A percentile compares a stretch with the other conserved stretches of the same genome.
Conservation (phyloP, 441 rosid species). For the Populus tomentosa region DNA sequence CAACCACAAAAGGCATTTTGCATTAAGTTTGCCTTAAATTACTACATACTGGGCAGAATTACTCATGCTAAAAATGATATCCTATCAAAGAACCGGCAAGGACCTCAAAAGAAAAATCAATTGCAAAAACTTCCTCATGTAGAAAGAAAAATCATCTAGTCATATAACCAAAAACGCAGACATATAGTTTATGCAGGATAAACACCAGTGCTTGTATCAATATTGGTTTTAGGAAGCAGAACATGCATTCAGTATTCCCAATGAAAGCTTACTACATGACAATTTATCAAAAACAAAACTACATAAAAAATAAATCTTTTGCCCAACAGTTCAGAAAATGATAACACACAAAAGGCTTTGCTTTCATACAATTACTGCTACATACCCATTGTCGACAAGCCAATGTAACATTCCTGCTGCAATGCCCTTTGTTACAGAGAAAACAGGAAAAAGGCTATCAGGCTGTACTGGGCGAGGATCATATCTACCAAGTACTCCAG, state of each 20-base stretch:
- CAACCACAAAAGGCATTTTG: not conserved
- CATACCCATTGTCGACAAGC: conserved; percentile 66
- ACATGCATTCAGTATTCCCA: not conserved
- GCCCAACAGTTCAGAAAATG: not conserved
- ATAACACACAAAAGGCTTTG: not conserved
- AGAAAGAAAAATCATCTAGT: not conserved
- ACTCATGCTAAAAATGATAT: not conserved
- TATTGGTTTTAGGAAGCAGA: not conserved
- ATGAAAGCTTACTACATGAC: not conserved
- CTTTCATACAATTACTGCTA: conserved; percentile 8
- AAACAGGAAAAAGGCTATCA: no score
- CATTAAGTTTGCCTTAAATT: not conserved
- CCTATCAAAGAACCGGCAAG: no score
- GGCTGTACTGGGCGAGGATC: no score
- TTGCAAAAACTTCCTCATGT: no score
- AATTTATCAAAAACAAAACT: not conserved
- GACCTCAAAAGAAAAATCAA: no score
- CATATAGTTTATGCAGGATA: not conserved
- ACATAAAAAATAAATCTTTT: not conserved
- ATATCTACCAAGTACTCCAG: no score
- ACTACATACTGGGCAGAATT: not conserved
- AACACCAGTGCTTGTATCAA: no score
- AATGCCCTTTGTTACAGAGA: no score
- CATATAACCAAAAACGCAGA: no score
- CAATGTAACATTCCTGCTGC: no score